phyloP scores from a whole-genome alignment of 1,139 yeast species.

The Spencermartinsiella ligniputridi region DNA sequence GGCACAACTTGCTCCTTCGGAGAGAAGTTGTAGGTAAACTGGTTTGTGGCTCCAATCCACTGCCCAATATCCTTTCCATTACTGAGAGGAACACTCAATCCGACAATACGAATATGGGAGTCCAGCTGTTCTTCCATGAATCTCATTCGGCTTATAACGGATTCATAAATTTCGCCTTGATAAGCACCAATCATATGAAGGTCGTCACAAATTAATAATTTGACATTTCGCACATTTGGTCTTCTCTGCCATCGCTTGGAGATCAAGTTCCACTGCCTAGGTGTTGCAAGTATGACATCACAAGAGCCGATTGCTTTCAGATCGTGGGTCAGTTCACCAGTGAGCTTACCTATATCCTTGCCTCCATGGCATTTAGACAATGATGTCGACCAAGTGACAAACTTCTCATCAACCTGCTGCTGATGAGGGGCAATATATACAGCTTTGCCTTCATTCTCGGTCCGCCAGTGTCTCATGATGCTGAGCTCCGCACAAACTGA shows the following conservation, averaged over 20 bases:
- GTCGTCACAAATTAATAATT: conserved; percentile 69
- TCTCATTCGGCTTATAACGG: conserved; percentile 62
- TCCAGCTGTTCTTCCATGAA: conserved; percentile 64
- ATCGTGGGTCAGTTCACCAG: conserved; percentile 59
- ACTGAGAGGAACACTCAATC: conserved; percentile 62
- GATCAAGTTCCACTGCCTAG: conserved; percentile 65
- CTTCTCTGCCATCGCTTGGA: conserved; percentile 76
- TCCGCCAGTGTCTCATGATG: conserved; percentile 62
- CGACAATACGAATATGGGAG: conserved; percentile 52
- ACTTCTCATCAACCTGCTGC: conserved; percentile 46
- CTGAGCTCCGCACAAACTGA: conserved; percentile 71
- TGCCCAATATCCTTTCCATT: conserved; percentile 76
- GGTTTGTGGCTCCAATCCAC: conserved; percentile 73
- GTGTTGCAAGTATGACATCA: conserved; percentile 74
- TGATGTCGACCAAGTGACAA: conserved; percentile 48
- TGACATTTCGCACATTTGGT: conserved; percentile 58
- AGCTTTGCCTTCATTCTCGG: conserved; percentile 51
- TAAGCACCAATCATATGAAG: conserved; percentile 61
- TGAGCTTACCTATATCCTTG: conserved; percentile 46
- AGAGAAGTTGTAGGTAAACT: conserved; percentile 62
- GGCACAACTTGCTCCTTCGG: conserved; percentile 56
- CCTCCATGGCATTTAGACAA: conserved; percentile 41
- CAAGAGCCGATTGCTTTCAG: conserved; percentile 49
- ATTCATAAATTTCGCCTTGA: conserved; percentile 63
- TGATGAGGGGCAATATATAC: conserved; percentile 64